Percentiles rank a stretch among this genome's conserved stretches.
Evolutionary conservation across 352 stramenopile genomes (phyloP).

Genomic region (Achlya hypogyna): DNA sequence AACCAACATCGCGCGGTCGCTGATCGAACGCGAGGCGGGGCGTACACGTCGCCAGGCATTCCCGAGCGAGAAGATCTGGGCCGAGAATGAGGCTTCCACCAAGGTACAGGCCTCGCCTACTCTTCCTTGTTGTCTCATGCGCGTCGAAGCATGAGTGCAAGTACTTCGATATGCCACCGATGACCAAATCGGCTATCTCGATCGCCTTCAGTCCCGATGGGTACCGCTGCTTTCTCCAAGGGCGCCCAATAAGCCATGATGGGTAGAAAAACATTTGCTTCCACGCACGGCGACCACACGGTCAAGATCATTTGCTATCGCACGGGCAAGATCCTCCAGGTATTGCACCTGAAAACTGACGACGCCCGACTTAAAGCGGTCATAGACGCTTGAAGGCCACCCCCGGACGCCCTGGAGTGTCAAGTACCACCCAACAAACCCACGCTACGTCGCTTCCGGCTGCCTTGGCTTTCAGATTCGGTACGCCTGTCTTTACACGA

Average conservation of each 20-base stretch:
- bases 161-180: slow-evolving; percentile 78
- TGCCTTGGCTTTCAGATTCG: slow-evolving; percentile 95
- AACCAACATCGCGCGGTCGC: slow-evolving; percentile 3
- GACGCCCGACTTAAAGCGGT: background rate
- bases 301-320: slow-evolving; percentile 96
- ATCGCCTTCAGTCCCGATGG: slow-evolving; percentile 81
- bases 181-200: slow-evolving; percentile 82
- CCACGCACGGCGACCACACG: slow-evolving; percentile 96
- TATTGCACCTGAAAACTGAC: slow-evolving; percentile 20
- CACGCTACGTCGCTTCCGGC: slow-evolving; percentile 91
- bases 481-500: slow-evolving; percentile 23
- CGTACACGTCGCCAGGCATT: slow-evolving; percentile 7
- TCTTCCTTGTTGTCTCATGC: background rate
- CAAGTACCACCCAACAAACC: slow-evolving; percentile 95
- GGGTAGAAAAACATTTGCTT: slow-evolving; percentile 91
- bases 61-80: slow-evolving; percentile 61
- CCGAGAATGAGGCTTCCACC: slow-evolving; percentile 57
- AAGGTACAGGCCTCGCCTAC: slow-evolving; percentile 37
- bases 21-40: background rate
- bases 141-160: slow-evolving; percentile 58
- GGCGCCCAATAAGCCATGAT: no score
- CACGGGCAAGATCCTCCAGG: slow-evolving; percentile 77
- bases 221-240: slow-evolving; percentile 23
- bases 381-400: slow-evolving; percentile 76
- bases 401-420: slow-evolving; percentile 93